Percentiles rank a stretch among this genome's conserved stretches.
Conservation (phyloP, 768 basidiomycete genomes). For the Collybia nuda region DNA sequence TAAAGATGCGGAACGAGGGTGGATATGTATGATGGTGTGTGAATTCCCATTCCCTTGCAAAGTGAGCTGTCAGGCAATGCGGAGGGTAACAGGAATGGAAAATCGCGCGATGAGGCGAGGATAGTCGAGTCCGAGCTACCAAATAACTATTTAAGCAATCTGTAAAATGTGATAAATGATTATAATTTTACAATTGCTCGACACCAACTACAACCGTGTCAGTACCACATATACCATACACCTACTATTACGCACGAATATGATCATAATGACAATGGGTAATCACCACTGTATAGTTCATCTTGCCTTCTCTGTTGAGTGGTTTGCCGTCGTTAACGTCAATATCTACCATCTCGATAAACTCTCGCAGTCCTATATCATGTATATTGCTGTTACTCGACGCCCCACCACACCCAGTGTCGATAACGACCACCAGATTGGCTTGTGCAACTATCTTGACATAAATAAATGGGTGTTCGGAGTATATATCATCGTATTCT, state of each 20-base stretch:
- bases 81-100: slow-evolving; percentile 38
- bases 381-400: slow-evolving; percentile 37
- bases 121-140: slow-evolving; percentile 41
- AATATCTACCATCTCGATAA: slow-evolving; percentile 46
- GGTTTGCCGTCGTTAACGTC: slow-evolving; percentile 40
- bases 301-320: slow-evolving; percentile 39
- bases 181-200: slow-evolving; percentile 41
- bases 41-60: slow-evolving; percentile 39
- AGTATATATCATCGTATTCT: slow-evolving; percentile 51
- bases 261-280: slow-evolving; percentile 63
- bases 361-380: slow-evolving; percentile 43
- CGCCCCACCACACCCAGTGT: slow-evolving; percentile 55
- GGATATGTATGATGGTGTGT: slow-evolving; percentile 44
- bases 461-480: slow-evolving; percentile 56
- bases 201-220: slow-evolving; percentile 35
- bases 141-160: not conserved
- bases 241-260: slow-evolving; percentile 39
- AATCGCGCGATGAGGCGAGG: slow-evolving; percentile 46
- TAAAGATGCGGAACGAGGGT: slow-evolving; percentile 43
- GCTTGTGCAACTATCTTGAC: slow-evolving; percentile 40
- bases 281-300: slow-evolving; percentile 47
- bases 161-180: not conserved
- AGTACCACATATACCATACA: not conserved
- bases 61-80: slow-evolving; percentile 45
- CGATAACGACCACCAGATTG: slow-evolving; percentile 45